Conservation (phyloP, 441 rosid genomes). For the California macrophylla region DNA sequence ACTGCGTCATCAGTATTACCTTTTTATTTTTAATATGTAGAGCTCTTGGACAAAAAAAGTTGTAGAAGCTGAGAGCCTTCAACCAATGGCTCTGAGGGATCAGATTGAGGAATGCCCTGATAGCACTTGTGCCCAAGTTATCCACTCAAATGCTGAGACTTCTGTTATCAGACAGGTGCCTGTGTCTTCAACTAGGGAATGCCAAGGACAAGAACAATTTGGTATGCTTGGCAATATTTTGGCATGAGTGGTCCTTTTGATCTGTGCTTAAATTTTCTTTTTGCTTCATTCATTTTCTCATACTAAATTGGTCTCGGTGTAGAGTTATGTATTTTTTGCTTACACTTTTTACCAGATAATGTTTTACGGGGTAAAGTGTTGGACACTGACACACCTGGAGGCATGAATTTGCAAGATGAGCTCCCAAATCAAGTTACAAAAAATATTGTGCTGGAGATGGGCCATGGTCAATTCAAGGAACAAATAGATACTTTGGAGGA, state of each 20-base stretch:
- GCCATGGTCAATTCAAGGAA: conserved; percentile 15
- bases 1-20: no score
- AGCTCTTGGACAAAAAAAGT: conserved; percentile 58
- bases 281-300: background rate
- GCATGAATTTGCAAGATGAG: conserved; percentile 21
- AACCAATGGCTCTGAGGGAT: conserved; percentile 30
- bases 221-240: conserved; percentile 23
- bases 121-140: conserved; percentile 58
- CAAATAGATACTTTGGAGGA: conserved; percentile 19
- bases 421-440: conserved; percentile 9
- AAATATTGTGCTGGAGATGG: background rate
- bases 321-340: background rate
- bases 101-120: conserved; percentile 40
- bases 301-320: background rate
- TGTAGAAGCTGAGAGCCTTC: conserved; percentile 41
- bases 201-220: conserved; percentile 24
- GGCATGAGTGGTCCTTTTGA: background rate
- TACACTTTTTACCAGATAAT: conserved; percentile 20
- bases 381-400: conserved; percentile 24
- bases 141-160: conserved; percentile 40
- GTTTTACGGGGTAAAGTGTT: conserved; percentile 23
- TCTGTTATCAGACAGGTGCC: conserved; percentile 30
- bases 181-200: conserved; percentile 21
- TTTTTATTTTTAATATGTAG: conserved; percentile 34
- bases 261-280: background rate